Conservation (phyloP, 495 filamentous ascomycete species). For the Daldinia childiae region DNA sequence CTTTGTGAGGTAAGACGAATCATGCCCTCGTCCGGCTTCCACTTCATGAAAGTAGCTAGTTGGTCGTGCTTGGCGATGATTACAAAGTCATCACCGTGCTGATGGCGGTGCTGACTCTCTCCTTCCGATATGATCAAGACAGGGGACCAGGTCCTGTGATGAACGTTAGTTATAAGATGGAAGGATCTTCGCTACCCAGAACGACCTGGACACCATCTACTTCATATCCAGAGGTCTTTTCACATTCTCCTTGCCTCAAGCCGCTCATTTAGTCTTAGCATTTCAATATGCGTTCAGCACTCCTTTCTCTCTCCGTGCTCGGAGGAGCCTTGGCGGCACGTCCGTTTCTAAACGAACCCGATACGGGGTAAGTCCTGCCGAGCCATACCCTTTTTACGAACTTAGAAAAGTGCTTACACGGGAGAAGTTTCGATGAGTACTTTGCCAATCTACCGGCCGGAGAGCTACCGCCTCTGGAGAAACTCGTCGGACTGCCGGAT, state of each 20-base stretch:
- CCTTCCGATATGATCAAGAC: constrained; percentile 21
- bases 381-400: background rate
- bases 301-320: constrained; percentile 26
- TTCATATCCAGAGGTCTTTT: background rate
- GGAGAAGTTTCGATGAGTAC: constrained; percentile 34
- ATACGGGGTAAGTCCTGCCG: constrained; percentile 37
- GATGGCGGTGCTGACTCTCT: constrained; percentile 12
- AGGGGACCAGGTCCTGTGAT: background rate
- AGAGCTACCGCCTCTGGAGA: constrained; percentile 42
- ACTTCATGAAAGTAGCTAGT: background rate
- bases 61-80: constrained; percentile 28
- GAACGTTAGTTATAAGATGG: constrained; percentile 19
- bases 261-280: background rate
- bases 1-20: constrained; percentile 10
- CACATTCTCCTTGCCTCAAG: constrained; percentile 1
- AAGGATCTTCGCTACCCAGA: background rate
- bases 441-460: constrained; percentile 36
- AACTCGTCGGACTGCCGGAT: constrained; percentile 49
- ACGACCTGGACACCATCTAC: background rate
- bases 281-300: constrained; percentile 22
- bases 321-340: constrained; percentile 37
- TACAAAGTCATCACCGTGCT: constrained; percentile 5
- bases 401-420: constrained; percentile 17
- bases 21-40: constrained; percentile 2
- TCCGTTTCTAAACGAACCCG: constrained; percentile 44